These are phyloP conservation scores for Neonectria magnoliae DNA, from an alignment of 2,329 filamentous ascomycete genomes.

Conservation along the genomic window DNA sequence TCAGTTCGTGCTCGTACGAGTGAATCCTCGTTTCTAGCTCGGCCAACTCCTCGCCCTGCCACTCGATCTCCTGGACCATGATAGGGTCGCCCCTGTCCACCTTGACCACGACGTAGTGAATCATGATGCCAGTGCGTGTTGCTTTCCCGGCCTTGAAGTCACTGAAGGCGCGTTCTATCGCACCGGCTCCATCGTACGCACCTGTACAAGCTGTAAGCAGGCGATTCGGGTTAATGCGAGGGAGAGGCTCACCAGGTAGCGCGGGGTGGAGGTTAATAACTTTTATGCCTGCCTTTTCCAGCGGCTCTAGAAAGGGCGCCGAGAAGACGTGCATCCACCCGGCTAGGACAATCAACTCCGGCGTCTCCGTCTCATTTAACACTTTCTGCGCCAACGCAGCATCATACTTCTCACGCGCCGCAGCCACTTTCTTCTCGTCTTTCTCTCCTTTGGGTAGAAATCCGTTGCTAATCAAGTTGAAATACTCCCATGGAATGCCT, in stretches of 20 bases:
- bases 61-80: conserved; percentile 74
- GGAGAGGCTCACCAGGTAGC: conserved; percentile 63
- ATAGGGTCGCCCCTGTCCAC: conserved; percentile 85
- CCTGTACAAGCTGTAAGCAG: conserved; percentile 53
- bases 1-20: conserved; percentile 77
- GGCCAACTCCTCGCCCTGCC: conserved; percentile 70
- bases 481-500: conserved; percentile 76
- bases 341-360: conserved; percentile 81
- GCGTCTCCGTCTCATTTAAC: conserved; percentile 62
- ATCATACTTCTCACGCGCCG: conserved; percentile 78
- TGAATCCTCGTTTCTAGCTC: conserved; percentile 80
- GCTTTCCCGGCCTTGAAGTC: conserved; percentile 74
- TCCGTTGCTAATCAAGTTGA: conserved; percentile 82
- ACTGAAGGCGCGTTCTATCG: conserved; percentile 80
- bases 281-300: conserved; percentile 68
- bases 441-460: conserved; percentile 65
- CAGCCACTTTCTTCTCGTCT: conserved; percentile 62
- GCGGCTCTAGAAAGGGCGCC: conserved; percentile 72
- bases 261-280: conserved; percentile 88
- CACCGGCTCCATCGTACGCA: conserved; percentile 78
- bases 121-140: conserved; percentile 86
- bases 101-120: conserved; percentile 82
- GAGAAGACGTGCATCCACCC: conserved; percentile 91
- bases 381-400: conserved; percentile 76
- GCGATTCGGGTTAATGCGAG: background rate